Evolutionary conservation across 352 stramenopile species (phyloP).

Genomic region (Globisporangium iwayamae): DNA sequence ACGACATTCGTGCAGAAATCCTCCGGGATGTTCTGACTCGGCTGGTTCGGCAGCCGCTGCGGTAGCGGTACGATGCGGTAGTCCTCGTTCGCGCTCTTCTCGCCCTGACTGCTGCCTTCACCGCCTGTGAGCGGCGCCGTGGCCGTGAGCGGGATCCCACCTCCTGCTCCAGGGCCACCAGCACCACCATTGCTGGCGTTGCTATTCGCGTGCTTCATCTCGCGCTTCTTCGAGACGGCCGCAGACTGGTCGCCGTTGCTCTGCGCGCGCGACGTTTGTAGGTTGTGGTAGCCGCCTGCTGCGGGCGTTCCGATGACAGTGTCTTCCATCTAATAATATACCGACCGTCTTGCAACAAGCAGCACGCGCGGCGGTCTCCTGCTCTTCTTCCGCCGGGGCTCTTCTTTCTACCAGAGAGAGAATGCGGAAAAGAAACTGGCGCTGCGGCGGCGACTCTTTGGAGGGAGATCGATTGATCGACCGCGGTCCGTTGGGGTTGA

Average conservation of each 20-base stretch:
- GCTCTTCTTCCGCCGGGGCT: background rate
- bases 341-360: background rate
- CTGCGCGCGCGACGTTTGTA: constrained; percentile 31
- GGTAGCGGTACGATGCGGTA: constrained; percentile 58
- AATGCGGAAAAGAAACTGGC: constrained; percentile 1
- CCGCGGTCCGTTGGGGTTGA: background rate
- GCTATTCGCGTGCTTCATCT: constrained; percentile 15
- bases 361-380: background rate
- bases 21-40: constrained; percentile 11
- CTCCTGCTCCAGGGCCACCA: background rate
- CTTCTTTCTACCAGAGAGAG: background rate
- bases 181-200: constrained; percentile 9
- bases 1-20: constrained; percentile 83
- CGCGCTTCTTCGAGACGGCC: constrained; percentile 4
- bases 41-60: constrained; percentile 22
- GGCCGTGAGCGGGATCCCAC: constrained; percentile 8
- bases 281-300: constrained; percentile 22
- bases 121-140: constrained; percentile 6
- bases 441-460: background rate
- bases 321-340: constrained; percentile 14
- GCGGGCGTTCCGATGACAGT: constrained; percentile 3
- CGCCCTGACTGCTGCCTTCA: background rate
- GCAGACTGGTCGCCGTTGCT: constrained; percentile 1
- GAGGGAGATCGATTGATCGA: background rate
- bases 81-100: constrained; percentile 20